A percentile compares a stretch with the other conserved stretches of the same genome.
Conservation (phyloP, 441 rosid genomes). For the Euphorbia celastroides region DNA sequence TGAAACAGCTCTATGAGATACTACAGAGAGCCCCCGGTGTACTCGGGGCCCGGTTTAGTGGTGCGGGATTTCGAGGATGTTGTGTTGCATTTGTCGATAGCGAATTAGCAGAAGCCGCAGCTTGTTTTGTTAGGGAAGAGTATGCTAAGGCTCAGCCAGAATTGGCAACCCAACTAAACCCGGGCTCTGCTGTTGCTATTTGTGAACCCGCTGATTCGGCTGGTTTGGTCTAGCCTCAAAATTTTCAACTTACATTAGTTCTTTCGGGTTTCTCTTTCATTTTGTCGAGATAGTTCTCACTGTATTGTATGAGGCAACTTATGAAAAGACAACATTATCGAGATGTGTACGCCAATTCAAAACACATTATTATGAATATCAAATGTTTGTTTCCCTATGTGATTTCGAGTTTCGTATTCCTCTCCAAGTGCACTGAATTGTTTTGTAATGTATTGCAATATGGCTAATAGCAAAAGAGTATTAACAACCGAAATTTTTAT, state of each 20-base stretch:
- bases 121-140: slow-evolving; percentile 51
- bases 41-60: slow-evolving; percentile 84
- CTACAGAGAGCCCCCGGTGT: slow-evolving; percentile 73
- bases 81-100: slow-evolving; percentile 74
- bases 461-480: too few species aligned
- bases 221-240: slow-evolving; percentile 42
- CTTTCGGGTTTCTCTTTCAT: neutral
- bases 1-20: slow-evolving; percentile 67
- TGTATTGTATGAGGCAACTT: neutral
- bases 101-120: slow-evolving; percentile 55
- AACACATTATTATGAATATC: too few species aligned
- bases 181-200: slow-evolving; percentile 44
- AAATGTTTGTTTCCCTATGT: neutral
- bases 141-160: slow-evolving; percentile 61
- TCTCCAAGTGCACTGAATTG: too few species aligned
- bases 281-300: neutral
- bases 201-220: slow-evolving; percentile 77
- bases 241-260: neutral
- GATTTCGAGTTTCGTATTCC: too few species aligned
- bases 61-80: slow-evolving; percentile 95
- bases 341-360: too few species aligned
- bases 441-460: too few species aligned
- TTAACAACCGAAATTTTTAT: too few species aligned
- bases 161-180: slow-evolving; percentile 41
- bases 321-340: neutral